Conservation (phyloP, 345 rosid species). For the Citropsis articulata region DNA sequence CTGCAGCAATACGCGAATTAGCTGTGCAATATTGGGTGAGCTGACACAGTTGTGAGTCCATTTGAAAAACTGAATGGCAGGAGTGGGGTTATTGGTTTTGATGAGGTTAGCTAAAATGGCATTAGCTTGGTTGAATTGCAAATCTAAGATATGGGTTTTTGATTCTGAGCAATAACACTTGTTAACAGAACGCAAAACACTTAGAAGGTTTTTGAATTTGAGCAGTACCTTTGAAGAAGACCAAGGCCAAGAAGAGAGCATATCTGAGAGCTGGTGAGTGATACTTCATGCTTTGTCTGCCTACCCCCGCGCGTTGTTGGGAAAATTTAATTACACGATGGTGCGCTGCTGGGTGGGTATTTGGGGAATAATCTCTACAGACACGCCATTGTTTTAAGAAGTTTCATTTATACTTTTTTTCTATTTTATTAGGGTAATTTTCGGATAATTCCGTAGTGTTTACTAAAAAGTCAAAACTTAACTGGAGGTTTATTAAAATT, state of each 20-base stretch:
- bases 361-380: no score
- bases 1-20: slow-evolving; percentile 34
- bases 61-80: slow-evolving; percentile 14
- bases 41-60: neutral
- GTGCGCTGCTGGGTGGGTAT: no score
- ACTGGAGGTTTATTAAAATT: no score
- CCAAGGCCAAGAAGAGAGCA: neutral
- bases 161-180: neutral
- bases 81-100: slow-evolving; percentile 12
- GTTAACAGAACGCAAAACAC: neutral
- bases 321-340: no score
- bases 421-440: no score
- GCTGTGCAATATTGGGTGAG: slow-evolving; percentile 8
- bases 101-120: slow-evolving; percentile 25
- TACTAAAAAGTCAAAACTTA: no score
- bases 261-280: neutral
- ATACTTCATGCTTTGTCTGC: no score
- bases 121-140: slow-evolving; percentile 9
- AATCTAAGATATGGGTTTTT: slow-evolving; percentile 10
- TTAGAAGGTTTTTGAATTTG: neutral
- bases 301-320: no score
- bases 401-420: no score
- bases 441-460: no score
- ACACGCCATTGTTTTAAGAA: no score
- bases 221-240: neutral